phyloP scores from a whole-genome alignment of 78 protist species.

The Speleostelium caveatum region DNA sequence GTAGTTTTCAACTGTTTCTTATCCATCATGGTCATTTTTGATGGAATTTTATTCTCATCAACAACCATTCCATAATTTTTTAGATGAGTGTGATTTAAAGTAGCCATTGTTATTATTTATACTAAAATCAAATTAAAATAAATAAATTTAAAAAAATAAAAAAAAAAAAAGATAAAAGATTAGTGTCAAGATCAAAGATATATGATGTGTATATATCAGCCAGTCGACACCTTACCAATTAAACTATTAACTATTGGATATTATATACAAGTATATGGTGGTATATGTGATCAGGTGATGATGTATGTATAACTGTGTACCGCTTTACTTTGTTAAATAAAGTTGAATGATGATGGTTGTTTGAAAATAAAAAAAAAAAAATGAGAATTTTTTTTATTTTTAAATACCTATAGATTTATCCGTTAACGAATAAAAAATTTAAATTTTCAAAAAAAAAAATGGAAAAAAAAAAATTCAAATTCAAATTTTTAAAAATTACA shows the following conservation, averaged over 20 bases:
- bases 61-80: background rate
- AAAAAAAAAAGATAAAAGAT: background rate
- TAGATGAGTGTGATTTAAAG: background rate
- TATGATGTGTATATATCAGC: background rate
- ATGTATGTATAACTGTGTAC: background rate
- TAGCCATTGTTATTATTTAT: constrained; percentile 60
- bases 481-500: no score
- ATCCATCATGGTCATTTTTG: constrained; percentile 3
- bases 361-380: no score
- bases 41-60: constrained; percentile 65
- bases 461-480: background rate
- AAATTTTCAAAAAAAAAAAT: no score
- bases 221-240: no score
- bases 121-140: no score
- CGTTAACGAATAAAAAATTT: background rate
- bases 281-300: background rate
- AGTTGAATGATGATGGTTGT: background rate
- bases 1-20: background rate
- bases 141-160: constrained; percentile 1
- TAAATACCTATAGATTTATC: background rate
- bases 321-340: background rate
- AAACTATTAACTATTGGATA: background rate
- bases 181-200: no score
- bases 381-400: background rate
- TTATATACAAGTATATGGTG: background rate